Conservation (phyloP, 2,329 filamentous ascomycete species). For the Clarireedia paspali region DNA sequence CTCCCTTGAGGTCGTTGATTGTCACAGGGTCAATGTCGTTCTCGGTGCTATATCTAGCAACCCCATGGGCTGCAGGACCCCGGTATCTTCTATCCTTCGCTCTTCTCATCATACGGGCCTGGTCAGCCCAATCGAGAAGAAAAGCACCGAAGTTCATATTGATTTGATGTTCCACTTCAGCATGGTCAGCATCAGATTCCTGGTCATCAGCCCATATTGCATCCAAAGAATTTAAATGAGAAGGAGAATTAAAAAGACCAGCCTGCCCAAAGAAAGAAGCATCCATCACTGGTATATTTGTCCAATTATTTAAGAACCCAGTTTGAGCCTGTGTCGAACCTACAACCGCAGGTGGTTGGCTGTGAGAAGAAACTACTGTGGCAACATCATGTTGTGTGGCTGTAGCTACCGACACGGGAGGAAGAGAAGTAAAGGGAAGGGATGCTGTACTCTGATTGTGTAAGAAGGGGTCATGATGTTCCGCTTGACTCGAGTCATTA, state of each 20-base stretch:
- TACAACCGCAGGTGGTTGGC: neutral
- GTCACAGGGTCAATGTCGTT: constrained; percentile 26
- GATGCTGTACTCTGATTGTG: constrained; percentile 25
- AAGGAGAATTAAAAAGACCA: constrained; percentile 2
- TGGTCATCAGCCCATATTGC: constrained; percentile 11
- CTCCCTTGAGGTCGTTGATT: constrained; percentile 44
- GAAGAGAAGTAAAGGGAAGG: constrained; percentile 17
- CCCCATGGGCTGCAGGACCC: constrained; percentile 15
- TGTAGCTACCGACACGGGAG: neutral
- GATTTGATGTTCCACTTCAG: constrained; percentile 30
- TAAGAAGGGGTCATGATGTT: constrained; percentile 15
- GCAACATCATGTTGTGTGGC: constrained; percentile 6
- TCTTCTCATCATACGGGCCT: neutral
- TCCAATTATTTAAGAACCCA: neutral
- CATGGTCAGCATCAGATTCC: constrained; percentile 22
- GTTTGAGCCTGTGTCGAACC: neutral
- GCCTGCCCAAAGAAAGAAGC: neutral
- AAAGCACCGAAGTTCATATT: constrained; percentile 45
- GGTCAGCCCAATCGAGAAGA: constrained; percentile 38
- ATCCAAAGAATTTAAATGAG: constrained; percentile 8
- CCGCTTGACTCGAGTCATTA: constrained; percentile 10
- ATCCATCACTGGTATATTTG: constrained; percentile 4
- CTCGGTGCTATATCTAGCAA: constrained; percentile 15
- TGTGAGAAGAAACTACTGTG: constrained; percentile 6
- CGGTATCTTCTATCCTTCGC: constrained; percentile 3